phyloP scores from a whole-genome alignment of 768 basidiomycete species.

The Hemileccinum impolitum region DNA sequence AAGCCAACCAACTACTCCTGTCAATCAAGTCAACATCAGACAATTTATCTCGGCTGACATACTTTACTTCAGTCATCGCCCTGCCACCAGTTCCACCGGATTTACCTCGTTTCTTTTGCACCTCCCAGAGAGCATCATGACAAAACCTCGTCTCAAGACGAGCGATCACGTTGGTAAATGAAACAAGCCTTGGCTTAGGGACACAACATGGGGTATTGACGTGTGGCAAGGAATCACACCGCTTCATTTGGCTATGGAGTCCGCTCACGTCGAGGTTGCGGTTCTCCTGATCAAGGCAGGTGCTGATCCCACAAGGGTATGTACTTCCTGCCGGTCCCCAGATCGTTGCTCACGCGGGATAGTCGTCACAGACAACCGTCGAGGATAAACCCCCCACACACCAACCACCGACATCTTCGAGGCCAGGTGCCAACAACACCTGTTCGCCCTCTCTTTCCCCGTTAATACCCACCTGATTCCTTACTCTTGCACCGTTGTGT shows the following conservation, averaged over 20 bases:
- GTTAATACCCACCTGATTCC: too few species aligned
- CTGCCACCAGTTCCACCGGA: slow-evolving; percentile 89
- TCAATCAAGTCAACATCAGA: slow-evolving; percentile 28
- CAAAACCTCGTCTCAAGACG: slow-evolving; percentile 83
- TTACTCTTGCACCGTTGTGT: too few species aligned
- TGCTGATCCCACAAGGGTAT: slow-evolving; percentile 84
- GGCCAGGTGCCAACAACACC: too few species aligned
- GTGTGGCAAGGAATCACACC: slow-evolving; percentile 80
- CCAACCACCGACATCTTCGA: too few species aligned
- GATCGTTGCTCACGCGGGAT: slow-evolving; percentile 1
- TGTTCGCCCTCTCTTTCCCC: too few species aligned
- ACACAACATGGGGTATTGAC: background rate
- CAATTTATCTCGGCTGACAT: slow-evolving; percentile 1
- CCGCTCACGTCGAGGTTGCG: slow-evolving; percentile 88
- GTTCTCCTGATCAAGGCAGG: slow-evolving; percentile 92
- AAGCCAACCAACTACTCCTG: slow-evolving; percentile 90
- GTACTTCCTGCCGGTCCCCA: slow-evolving; percentile 27
- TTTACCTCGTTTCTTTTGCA: slow-evolving; percentile 86
- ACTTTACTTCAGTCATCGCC: slow-evolving; percentile 68
- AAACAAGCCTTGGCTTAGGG: background rate
- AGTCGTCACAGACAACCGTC: slow-evolving; percentile 58
- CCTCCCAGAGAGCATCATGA: slow-evolving; percentile 61
- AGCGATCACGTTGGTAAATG: slow-evolving; percentile 69
- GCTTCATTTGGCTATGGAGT: slow-evolving; percentile 95
- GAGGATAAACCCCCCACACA: too few species aligned